Percentiles rank a stretch among this genome's conserved stretches.
Conservation (phyloP, 106 monocot species). For the Dioscorea zingiberensis region DNA sequence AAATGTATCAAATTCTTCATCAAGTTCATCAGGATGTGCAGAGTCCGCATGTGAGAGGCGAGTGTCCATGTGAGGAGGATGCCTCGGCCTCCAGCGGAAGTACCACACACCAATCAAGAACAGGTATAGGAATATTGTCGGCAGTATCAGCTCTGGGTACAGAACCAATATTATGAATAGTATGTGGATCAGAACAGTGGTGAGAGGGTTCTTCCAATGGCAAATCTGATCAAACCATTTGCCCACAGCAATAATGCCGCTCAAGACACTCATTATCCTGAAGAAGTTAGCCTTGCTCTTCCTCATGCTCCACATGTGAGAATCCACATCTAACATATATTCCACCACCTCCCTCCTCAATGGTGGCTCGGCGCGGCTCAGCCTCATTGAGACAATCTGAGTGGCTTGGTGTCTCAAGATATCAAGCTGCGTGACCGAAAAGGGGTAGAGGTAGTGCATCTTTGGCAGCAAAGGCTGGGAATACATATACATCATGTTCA, state of each 20-base stretch:
- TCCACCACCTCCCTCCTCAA: constrained; percentile 3
- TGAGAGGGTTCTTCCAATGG: constrained; percentile 3
- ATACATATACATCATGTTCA: not conserved
- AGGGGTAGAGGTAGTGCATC: constrained; percentile 7
- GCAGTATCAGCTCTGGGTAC: not conserved
- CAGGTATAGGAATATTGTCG: not conserved
- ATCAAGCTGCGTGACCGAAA: not conserved
- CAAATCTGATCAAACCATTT: constrained; percentile 11
- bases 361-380: constrained; percentile 8
- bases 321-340: constrained; percentile 10
- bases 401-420: constrained; percentile 6
- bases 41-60: constrained; percentile 1
- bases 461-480: constrained; percentile 3
- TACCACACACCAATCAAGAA: constrained; percentile 4
- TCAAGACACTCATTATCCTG: not conserved
- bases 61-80: constrained; percentile 12
- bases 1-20: constrained; percentile 5
- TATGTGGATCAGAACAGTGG: constrained; percentile 6
- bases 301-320: constrained; percentile 15
- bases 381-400: not conserved
- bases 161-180: constrained; percentile 6
- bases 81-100: constrained; percentile 5
- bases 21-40: constrained; percentile 4
- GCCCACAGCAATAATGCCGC: constrained; percentile 4
- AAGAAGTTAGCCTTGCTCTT: constrained; percentile 16